Evolutionary conservation across 768 basidiomycete genomes (phyloP), one percentile per base, ranked within the genome.

Genomic region (Boletus rex-veris): DNA sequence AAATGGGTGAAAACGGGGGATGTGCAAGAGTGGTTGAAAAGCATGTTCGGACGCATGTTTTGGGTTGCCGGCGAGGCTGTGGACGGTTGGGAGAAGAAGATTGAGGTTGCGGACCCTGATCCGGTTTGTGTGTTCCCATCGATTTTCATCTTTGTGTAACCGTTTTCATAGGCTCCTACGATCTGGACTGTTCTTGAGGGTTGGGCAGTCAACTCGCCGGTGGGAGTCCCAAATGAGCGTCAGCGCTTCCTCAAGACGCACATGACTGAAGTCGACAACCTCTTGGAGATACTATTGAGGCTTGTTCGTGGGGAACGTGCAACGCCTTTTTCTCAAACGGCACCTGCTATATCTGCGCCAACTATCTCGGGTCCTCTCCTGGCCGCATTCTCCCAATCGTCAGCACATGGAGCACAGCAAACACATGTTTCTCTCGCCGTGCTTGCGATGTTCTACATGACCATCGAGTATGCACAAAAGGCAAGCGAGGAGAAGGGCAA

Each of bases 1-100:
- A 90, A 92, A 68, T 99, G 96, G 97, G 92, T 93, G 36, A 92
- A 93, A 70, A 87, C 88, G 8, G 96, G 96, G 30, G 90, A 95
- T 65, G 82, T 95, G 21, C 92, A 96, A 62, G 93, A 94, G 37
- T 98, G 95, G 95, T 73, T 92, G 62, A 83, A 84, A 69, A 90
- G 82, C 62, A 90, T 91, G 79, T 89, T 92, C 69, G 90, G 90
- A 3, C 77, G 88, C 36, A 89, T 89, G 85, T 90, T 90, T 64
- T 90, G 88, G 88, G 85, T 87, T 43, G 81, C 87, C 26, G 88
- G 86, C 6, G 87, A 89, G 49, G 88, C 85, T 12, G 83, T 85
- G n/a, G 87, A 88, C 58, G 88, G 90, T 9, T 99, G 97, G 97
- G 88, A 90, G 72, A 92, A 87, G 73, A 96, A 95, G 72, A 89